Evolutionary conservation across 2,329 filamentous ascomycete genomes (phyloP).

Genomic region (Metarhizium robertsii): DNA sequence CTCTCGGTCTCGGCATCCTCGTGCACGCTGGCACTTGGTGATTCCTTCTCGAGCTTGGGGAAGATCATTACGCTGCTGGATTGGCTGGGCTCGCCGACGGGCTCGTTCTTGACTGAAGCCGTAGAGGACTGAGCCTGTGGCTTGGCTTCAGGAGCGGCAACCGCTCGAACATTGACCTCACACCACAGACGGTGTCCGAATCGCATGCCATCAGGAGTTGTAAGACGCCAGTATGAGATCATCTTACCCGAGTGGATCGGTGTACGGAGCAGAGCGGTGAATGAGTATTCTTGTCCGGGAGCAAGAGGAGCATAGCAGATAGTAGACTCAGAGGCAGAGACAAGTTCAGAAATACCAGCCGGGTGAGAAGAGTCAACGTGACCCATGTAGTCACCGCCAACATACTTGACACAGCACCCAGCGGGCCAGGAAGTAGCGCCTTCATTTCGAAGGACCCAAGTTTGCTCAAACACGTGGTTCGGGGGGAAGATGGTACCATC

Average conservation of each 20-base stretch:
- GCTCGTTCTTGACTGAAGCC: conserved; percentile 17
- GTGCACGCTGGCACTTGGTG: conserved; percentile 71
- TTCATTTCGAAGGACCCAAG: conserved; percentile 83
- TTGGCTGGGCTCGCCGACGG: conserved; percentile 15
- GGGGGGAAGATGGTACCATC: conserved; percentile 68
- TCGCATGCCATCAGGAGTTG: conserved; percentile 65
- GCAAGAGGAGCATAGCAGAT: conserved; percentile 59
- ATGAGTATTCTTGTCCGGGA: conserved; percentile 66
- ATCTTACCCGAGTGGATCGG: conserved; percentile 66
- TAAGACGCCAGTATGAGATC: conserved; percentile 96
- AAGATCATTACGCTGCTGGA: conserved; percentile 77
- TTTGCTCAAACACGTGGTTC: conserved; percentile 73
- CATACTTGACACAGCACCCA: conserved; percentile 83
- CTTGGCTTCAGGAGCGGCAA: conserved; percentile 14
- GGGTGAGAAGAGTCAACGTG: conserved; percentile 74
- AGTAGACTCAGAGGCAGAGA: conserved; percentile 74
- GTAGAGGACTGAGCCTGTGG: conserved; percentile 11
- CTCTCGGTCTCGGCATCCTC: conserved; percentile 46
- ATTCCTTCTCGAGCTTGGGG: conserved; percentile 92
- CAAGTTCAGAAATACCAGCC: conserved; percentile 67
- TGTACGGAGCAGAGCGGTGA: conserved; percentile 78
- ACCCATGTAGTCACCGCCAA: conserved; percentile 95
- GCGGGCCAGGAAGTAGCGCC: conserved; percentile 74
- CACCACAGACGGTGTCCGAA: conserved; percentile 96
- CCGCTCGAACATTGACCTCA: conserved; percentile 63